These are phyloP conservation scores for Ceratocystis ficicola DNA, from an alignment of 2,329 filamentous ascomycete species.

Conservation along the genomic window DNA sequence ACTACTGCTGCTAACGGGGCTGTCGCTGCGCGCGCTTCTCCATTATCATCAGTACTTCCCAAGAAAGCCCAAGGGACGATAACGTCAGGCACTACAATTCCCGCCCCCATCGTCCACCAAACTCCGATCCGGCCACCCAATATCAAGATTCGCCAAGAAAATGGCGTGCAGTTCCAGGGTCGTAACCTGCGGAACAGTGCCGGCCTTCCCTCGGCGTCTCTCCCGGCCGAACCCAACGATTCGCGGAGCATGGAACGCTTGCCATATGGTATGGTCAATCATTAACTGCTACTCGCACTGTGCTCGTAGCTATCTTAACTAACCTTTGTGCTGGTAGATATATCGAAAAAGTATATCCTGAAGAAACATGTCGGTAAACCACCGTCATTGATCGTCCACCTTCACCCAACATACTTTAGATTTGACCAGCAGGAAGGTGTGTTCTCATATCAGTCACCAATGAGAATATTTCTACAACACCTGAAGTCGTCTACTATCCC, in stretches of 20 bases:
- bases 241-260: conserved; percentile 35
- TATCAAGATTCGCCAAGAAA: conserved; percentile 32
- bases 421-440: conserved; percentile 92
- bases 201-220: conserved; percentile 39
- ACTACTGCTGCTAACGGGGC: conserved; percentile 51
- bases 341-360: conserved; percentile 66
- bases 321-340: conserved; percentile 40
- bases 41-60: conserved; percentile 44
- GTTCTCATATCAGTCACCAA: conserved; percentile 84
- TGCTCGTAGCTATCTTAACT: conserved; percentile 23
- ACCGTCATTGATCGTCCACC: conserved; percentile 75
- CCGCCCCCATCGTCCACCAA: conserved; percentile 18
- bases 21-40: conserved; percentile 48
- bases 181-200: conserved; percentile 41
- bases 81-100: conserved; percentile 33
- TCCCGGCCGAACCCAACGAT: conserved; percentile 34
- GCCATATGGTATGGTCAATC: conserved; percentile 38
- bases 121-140: conserved; percentile 20
- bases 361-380: conserved; percentile 62
- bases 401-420: conserved; percentile 74
- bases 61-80: conserved; percentile 40
- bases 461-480: conserved; percentile 70
- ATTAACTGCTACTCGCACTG: not conserved
- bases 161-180: conserved; percentile 33
- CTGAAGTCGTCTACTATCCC: conserved; percentile 65